Evolutionary conservation across 2,329 filamentous ascomycete genomes (phyloP).

Genomic region (Myriosclerotinia duriaeana): DNA sequence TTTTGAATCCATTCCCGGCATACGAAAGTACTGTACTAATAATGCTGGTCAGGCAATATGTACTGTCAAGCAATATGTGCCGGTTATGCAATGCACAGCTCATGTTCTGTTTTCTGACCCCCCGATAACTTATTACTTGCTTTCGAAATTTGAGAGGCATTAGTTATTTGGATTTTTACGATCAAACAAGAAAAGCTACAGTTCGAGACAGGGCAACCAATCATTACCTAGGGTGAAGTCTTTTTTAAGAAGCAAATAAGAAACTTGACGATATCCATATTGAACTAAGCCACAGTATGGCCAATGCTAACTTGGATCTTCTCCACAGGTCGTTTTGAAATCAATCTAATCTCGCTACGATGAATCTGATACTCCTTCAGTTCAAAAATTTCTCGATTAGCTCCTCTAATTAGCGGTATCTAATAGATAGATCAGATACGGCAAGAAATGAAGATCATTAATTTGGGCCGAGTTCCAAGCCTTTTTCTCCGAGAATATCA

Average conservation of each 20-base stretch:
- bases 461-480: constrained; percentile 21
- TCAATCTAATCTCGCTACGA: constrained; percentile 23
- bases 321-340: constrained; percentile 16
- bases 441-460: constrained; percentile 14
- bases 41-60: constrained; percentile 17
- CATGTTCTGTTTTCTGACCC: neutral
- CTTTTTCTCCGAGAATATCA: constrained; percentile 16
- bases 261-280: neutral
- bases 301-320: neutral
- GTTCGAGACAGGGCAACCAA: neutral
- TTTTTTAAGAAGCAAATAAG: neutral
- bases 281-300: neutral
- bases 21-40: constrained; percentile 6
- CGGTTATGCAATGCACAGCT: constrained; percentile 19
- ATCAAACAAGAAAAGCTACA: neutral
- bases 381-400: constrained; percentile 20
- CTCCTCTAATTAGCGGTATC: neutral
- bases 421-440: constrained; percentile 16
- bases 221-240: neutral
- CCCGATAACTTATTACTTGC: neutral
- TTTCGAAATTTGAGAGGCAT: neutral
- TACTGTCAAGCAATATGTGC: constrained; percentile 14
- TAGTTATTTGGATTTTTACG: neutral
- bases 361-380: constrained; percentile 15
- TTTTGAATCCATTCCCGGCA: constrained; percentile 1